Evolutionary conservation across 495 filamentous ascomycete genomes (phyloP), one percentile per base, ranked within the genome.

Genomic region (Articulospora tetracladia): DNA sequence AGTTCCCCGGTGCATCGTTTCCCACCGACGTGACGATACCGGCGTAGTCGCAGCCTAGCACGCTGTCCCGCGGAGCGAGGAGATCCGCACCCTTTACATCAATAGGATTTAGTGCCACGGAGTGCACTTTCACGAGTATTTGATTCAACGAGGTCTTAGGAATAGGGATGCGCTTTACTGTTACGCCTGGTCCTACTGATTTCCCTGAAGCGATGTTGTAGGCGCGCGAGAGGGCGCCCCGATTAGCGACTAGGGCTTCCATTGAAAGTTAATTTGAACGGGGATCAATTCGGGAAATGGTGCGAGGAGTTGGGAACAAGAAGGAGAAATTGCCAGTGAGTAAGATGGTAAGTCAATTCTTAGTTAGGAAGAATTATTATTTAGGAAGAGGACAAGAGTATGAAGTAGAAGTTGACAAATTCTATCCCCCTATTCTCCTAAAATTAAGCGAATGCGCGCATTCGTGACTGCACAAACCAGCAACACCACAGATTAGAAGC

Each of bases 91-190:
- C 68, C 55, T 52, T 74, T 70, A 55, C 72, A 62, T 77, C 75
- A 39, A 75, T 53, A 0, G 75, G 77, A 55, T 82, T 82, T 50
- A 82, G 70, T 19, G 76, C 77, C 7, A 77, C 65, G 12, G 76
- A 76, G 28, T 60, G 47, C 47, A 72, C 73, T 52, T 74, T 72
- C 30, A 80, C 65, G 4, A 75, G 65, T 25, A 80, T 49, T 50
- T 79, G 68, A 25, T 66, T 62, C 0, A 69, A n/a, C 6, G 55
- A 50, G n/a, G 55, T 19, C n/a, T 15, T 55, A 19, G 61, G 61
- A 26, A 63, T 23, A 7, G 61, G 57, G 27, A 61, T 50, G 39
- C 19, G 26, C 57, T 61, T 39, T 25, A 50, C 24, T 56, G 20
- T 1, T n/a, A 19, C 11, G 26, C 59, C 59, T 12, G 55, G 7